Percentiles rank a stretch among this genome's conserved stretches.
phyloP scores from a whole-genome alignment of 2,329 filamentous ascomycete species.

The Sclerotinia minor region DNA sequence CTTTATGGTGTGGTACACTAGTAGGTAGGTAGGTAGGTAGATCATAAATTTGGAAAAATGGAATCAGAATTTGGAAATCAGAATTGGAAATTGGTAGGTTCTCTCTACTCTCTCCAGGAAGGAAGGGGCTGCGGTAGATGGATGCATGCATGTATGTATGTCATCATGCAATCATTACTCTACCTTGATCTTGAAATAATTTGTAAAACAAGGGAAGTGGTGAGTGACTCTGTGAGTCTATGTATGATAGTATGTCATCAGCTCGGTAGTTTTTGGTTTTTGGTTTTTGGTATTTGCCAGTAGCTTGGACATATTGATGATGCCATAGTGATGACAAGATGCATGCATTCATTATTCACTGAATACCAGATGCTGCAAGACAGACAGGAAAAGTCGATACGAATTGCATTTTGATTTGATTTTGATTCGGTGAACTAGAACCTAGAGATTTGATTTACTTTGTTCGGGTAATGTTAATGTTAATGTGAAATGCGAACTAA shows the following conservation, averaged over 20 bases:
- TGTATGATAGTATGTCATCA: slow-evolving; percentile 6
- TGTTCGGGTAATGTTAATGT: not conserved
- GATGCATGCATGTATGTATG: not conserved
- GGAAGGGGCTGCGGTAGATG: no score
- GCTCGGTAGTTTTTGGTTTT: slow-evolving; percentile 5
- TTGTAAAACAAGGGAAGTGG: not conserved
- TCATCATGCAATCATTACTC: not conserved
- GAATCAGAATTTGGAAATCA: no score
- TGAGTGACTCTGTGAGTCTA: not conserved
- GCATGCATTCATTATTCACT: no score
- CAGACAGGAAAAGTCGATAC: not conserved
- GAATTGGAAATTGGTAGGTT: no score
- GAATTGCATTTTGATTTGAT: not conserved
- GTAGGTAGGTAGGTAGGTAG: no score
- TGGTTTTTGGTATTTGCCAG: no score
- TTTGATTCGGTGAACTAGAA: not conserved
- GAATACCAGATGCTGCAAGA: not conserved
- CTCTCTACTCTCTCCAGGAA: not conserved
- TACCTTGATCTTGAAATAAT: not conserved
- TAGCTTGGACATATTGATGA: not conserved
- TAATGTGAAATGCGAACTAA: not conserved
- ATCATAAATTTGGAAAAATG: no score
- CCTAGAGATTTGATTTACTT: not conserved
- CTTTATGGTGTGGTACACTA: no score
- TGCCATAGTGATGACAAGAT: not conserved